These are phyloP conservation scores for Aspergillus sparsus DNA, from an alignment of 495 filamentous ascomycete genomes.

Conservation along the genomic window DNA sequence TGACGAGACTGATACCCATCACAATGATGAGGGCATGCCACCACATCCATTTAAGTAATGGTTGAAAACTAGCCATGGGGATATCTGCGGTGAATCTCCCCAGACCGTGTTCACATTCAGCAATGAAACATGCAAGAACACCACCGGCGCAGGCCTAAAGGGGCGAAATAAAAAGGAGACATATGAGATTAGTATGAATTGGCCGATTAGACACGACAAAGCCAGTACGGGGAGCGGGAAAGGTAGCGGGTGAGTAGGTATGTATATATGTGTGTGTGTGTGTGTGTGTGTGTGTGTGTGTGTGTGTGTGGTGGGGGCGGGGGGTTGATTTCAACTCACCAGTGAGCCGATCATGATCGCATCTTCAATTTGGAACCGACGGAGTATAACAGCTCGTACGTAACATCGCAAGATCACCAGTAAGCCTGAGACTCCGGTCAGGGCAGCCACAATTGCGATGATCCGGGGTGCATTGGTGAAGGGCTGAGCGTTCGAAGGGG, in stretches of 20 bases:
- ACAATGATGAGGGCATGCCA: constrained; percentile 26
- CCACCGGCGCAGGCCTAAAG: constrained; percentile 17
- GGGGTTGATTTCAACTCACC: constrained; percentile 13
- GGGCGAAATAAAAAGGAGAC: background rate
- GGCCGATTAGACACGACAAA: background rate
- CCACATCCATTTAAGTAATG: constrained; percentile 16
- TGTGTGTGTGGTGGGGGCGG: too few species aligned
- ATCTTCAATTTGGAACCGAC: constrained; percentile 24
- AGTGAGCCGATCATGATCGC: constrained; percentile 17
- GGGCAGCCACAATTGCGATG: constrained; percentile 21
- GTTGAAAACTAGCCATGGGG: background rate
- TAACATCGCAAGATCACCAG: constrained; percentile 24
- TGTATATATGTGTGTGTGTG: too few species aligned
- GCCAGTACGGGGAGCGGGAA: background rate
- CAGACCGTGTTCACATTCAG: constrained; percentile 23
- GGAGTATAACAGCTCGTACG: constrained; percentile 22
- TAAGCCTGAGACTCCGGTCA: constrained; percentile 21
- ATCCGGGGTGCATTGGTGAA: constrained; percentile 32
- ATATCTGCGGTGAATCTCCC: constrained; percentile 18
- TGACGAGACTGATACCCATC: constrained; percentile 44
- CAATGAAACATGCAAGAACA: constrained; percentile 24
- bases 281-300: too few species aligned
- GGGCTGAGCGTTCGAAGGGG: constrained; percentile 1
- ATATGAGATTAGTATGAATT: background rate
- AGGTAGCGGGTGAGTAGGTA: background rate